Evolutionary conservation across 73 alveolate genomes (phyloP), one percentile per base, ranked within the genome.

Genomic region (Paramecium sexaurelia): DNA sequence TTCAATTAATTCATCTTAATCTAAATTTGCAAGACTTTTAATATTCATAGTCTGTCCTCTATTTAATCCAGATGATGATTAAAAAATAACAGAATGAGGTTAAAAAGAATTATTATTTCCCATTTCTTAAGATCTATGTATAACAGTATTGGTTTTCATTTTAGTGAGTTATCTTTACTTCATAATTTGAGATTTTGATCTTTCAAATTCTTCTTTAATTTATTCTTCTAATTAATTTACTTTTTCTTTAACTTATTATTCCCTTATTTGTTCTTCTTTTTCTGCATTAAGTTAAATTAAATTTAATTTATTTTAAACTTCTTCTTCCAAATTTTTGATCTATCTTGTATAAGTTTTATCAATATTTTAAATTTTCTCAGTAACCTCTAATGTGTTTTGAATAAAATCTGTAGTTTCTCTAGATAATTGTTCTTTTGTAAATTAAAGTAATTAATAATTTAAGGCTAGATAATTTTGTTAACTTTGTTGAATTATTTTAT

Each of bases 251-350:
- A 29, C 47, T 1, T 61, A 11, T 32, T 61, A 26, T 61, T 61
- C 83, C n/a, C 83, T 61, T 32, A 61, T 61, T 61, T 61, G 11
- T 61, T 61, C 83, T 22, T 61, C 83, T 11, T 61, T 61, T 61
- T 61, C 83, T 11, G 22, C 26, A 61, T 61, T 61, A 32, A 61
- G 39, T 61, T 61, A 29, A 3, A 61, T 61, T 24, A 61, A 29
- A 32, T 61, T 26, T 24, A 61, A n/a, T 61, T 24, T 61, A 29
- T 32, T 61, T 7, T 29, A 20, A 2, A 61, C 17, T 61, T 61
- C 47, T 29, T 61, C 83, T 61, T 61, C 83, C 13, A 61, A 61
- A 11, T 61, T 61, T 3, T 61, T 61, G 20, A 61, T 61, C 26
- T 61, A 13, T 61, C 11, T 29, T 29, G 83, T 27, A 32, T 61